Conservation (phyloP, 129 eudicot species). For the Centella asiatica region DNA sequence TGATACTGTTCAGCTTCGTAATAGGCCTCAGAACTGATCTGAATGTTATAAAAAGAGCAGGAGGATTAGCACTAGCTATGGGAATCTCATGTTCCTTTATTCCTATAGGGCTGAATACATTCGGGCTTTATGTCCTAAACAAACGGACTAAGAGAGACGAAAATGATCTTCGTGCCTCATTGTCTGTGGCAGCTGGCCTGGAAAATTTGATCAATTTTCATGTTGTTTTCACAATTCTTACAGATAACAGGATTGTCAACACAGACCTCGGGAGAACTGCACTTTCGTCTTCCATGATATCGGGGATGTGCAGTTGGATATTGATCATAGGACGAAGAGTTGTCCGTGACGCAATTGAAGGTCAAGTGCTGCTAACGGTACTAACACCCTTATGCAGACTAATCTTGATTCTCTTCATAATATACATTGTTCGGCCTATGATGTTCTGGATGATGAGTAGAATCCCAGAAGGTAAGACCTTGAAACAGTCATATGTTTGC, state of each 20-base stretch:
- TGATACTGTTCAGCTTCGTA: constrained; percentile 9
- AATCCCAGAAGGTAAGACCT: constrained; percentile 19
- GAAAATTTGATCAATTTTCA: constrained; percentile 17
- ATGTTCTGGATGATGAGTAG: constrained; percentile 22
- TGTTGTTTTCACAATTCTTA: constrained; percentile 11
- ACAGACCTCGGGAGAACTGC: constrained; percentile 18
- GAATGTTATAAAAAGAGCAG: neutral
- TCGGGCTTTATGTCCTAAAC: neutral
- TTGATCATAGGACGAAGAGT: neutral
- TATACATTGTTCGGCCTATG: constrained; percentile 8
- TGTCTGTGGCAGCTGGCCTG: neutral
- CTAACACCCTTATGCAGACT: neutral
- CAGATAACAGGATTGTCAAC: constrained; percentile 11
- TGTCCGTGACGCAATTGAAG: neutral
- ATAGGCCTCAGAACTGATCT: constrained; percentile 15
- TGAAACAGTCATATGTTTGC: constrained; percentile 15
- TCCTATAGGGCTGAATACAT: neutral
- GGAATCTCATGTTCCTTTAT: neutral
- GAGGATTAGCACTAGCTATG: neutral
- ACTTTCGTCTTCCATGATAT: constrained; percentile 17
- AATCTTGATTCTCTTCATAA: neutral
- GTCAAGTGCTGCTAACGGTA: neutral
- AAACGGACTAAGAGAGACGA: neutral
- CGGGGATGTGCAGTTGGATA: constrained; percentile 5
- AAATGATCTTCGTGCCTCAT: neutral